Evolutionary conservation across 345 rosid genomes (phyloP), one percentile per base, ranked within the genome.

Genomic region (Litchi chinensis): DNA sequence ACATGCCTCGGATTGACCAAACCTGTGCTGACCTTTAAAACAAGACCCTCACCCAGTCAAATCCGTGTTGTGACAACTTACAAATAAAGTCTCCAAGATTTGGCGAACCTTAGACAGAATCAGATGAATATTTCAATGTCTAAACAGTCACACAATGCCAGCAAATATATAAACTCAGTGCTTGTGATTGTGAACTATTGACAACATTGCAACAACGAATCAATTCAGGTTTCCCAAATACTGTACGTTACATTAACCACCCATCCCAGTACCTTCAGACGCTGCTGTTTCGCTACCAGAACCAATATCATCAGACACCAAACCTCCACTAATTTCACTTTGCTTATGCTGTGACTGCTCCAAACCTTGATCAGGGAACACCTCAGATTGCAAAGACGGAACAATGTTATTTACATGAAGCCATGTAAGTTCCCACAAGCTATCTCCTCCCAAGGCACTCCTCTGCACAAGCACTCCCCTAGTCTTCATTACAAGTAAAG

Each of bases 351-450:
- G 81, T 59, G 72, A 79, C 18, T 87, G 89, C 76, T 81, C 83
- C 12, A 76, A 65, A 26, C 87, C 94, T 75, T 90, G 94, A 79
- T 91, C 94, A 16, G 96, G 93, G 88, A 96, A 94, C 76, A 94
- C 86, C 91, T 94, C 98, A 0, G 93, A 81, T 79, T 95, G 94
- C 87, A 96, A 73, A 40, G 89, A 90, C 44, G 97, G 95, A 62
- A 85, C 87, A 59, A 96, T 90, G 87, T 91, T 96, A 76, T 94
- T 94, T 68, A 94, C 93, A 79, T 96, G 98, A 32, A 93, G 92
- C 99, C 98, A 96, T 46, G 99, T 94, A 46, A 92, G 84, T 80
- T 96, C 99, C 99, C 99, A 96, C 83, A 94, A 88, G 85, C 97
- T 96, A 82, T 94, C 99, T 79, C 99, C 97, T 69, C 97, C 97